Conservation (phyloP, 768 basidiomycete species). For the Mycena polygramma region DNA sequence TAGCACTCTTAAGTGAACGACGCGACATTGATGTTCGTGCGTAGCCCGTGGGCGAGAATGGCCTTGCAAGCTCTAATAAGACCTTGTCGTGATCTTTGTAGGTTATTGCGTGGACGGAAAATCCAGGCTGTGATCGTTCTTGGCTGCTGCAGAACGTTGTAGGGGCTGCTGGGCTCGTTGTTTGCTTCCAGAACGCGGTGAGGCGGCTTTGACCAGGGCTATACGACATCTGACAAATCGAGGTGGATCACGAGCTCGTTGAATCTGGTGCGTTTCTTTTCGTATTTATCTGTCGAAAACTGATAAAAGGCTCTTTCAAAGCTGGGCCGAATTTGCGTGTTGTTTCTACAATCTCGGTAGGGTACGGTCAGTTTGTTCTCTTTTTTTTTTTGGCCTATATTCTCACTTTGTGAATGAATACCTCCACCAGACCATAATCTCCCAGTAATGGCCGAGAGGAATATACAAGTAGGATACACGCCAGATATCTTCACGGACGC, state of each 20-base stretch:
- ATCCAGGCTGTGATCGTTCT: constrained; percentile 65
- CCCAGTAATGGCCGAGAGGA: constrained; percentile 66
- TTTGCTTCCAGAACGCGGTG: constrained; percentile 84
- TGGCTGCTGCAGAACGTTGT: constrained; percentile 83
- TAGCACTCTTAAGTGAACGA: constrained; percentile 26
- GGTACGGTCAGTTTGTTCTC: constrained; percentile 71
- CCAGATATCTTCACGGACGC: constrained; percentile 95
- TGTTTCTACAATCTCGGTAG: constrained; percentile 94
- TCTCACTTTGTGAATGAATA: neutral
- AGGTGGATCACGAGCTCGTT: constrained; percentile 84
- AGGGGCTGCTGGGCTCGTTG: constrained; percentile 73
- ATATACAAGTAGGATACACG: constrained; percentile 88
- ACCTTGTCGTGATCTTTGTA: constrained; percentile 34
- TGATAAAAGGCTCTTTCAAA: constrained; percentile 2
- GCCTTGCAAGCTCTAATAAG: too few species aligned
- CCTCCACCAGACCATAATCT: constrained; percentile 79
- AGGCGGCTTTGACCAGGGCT: neutral
- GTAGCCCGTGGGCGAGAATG: too few species aligned
- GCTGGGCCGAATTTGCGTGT: constrained; percentile 83
- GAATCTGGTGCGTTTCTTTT: constrained; percentile 58
- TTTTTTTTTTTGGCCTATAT: too few species aligned
- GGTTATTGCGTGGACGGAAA: constrained; percentile 63
- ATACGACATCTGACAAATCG: constrained; percentile 18
- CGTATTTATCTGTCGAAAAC: neutral
- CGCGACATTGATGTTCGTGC: constrained; percentile 17